These are phyloP conservation scores for Brasilioporus rufonigricans DNA, from an alignment of 768 basidiomycete genomes.

Conservation along the genomic window DNA sequence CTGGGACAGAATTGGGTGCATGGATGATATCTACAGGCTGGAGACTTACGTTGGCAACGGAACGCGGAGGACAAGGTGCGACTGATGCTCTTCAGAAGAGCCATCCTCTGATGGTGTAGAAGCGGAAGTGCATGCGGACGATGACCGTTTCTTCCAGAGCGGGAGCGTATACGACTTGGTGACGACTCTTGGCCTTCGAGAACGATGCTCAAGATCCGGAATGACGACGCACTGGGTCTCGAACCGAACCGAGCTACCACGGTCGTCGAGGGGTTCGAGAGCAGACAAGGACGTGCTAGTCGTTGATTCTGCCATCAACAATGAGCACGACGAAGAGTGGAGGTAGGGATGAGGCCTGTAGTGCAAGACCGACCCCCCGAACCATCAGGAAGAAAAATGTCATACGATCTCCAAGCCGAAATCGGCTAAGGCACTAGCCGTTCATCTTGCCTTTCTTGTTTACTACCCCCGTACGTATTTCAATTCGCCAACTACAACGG, in stretches of 20 bases:
- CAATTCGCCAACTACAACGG: background rate
- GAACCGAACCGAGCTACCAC: slow-evolving; percentile 54
- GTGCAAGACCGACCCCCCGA: background rate
- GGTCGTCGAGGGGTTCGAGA: slow-evolving; percentile 19
- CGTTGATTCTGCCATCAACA: slow-evolving; percentile 10
- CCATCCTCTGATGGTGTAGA: slow-evolving; percentile 23
- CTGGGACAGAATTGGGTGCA: slow-evolving; percentile 26
- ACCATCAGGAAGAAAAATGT: slow-evolving; percentile 10
- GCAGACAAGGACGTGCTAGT: background rate
- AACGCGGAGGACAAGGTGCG: slow-evolving; percentile 52
- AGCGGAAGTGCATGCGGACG: slow-evolving; percentile 13
- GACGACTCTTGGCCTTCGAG: slow-evolving; percentile 49
- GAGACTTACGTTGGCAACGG: slow-evolving; percentile 57
- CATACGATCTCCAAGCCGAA: slow-evolving; percentile 17
- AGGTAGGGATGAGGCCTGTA: background rate
- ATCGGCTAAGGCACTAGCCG: slow-evolving; percentile 6
- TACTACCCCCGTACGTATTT: background rate
- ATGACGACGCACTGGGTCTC: slow-evolving; percentile 73
- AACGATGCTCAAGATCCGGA: slow-evolving; percentile 46
- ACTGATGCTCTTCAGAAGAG: slow-evolving; percentile 37
- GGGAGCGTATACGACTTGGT: slow-evolving; percentile 70
- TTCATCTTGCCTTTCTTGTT: slow-evolving; percentile 13
- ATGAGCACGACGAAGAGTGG: background rate
- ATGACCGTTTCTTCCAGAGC: slow-evolving; percentile 51
- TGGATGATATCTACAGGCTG: background rate